These are phyloP conservation scores for Pholiota microspora DNA, from an alignment of 768 basidiomycete genomes.

Conservation along the genomic window DNA sequence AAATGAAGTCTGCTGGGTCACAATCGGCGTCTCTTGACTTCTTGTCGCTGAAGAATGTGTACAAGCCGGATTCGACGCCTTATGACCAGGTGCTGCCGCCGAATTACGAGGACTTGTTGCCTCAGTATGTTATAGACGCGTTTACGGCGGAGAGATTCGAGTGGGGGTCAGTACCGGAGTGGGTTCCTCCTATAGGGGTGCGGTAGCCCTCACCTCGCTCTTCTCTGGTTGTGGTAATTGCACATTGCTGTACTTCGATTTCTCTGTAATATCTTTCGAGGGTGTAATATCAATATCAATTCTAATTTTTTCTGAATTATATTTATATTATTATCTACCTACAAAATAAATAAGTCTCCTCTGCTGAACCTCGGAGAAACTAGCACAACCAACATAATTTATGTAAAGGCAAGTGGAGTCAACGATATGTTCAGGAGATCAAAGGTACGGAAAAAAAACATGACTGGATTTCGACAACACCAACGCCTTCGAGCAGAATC, in stretches of 20 bases:
- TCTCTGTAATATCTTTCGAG: not conserved
- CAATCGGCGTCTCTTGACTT: constrained; percentile 9
- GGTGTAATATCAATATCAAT: not conserved
- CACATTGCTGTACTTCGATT: not conserved
- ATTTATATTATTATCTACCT: too few relatives aligned
- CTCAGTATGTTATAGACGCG: constrained; percentile 46
- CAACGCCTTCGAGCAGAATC: not conserved
- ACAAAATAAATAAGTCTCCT: too few relatives aligned
- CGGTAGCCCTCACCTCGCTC: constrained; percentile 11
- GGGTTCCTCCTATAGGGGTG: constrained; percentile 62
- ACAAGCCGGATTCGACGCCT: constrained; percentile 47
- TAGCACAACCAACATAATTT: too few relatives aligned
- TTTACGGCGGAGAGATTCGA: constrained; percentile 60
- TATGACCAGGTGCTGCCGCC: constrained; percentile 56
- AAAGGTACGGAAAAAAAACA: too few relatives aligned
- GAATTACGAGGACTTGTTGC: constrained; percentile 58
- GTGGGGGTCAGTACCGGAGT: constrained; percentile 70
- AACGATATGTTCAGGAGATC: too few relatives aligned
- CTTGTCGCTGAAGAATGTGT: constrained; percentile 20
- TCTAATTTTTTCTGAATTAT: too few relatives aligned
- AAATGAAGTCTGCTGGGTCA: constrained; percentile 9
- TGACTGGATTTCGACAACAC: too few relatives aligned
- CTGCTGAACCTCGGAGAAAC: too few relatives aligned
- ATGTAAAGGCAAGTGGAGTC: too few relatives aligned
- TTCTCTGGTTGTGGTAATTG: too few relatives aligned